Percentiles rank a stretch among this genome's conserved stretches.
These are phyloP conservation scores for Xylaria digitata DNA, from an alignment of 2,329 filamentous ascomycete genomes.

Conservation along the genomic window DNA sequence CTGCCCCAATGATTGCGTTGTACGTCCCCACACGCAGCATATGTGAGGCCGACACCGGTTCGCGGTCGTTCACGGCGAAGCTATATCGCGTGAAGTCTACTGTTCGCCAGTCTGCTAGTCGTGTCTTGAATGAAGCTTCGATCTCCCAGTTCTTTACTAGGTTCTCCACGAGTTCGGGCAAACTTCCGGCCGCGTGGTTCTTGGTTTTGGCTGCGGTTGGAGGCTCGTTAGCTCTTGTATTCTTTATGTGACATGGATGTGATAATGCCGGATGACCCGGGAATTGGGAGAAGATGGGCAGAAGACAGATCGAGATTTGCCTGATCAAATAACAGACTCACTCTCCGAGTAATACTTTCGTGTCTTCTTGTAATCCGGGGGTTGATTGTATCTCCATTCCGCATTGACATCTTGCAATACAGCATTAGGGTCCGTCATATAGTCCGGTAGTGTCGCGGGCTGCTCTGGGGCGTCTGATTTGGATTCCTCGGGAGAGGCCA, in stretches of 20 bases:
- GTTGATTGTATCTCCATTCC: conserved; percentile 69
- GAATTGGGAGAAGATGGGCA: background rate
- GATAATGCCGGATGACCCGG: background rate
- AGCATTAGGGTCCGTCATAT: conserved; percentile 42
- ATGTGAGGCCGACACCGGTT: conserved; percentile 66
- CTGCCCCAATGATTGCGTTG: conserved; percentile 73
- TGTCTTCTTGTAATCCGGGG: conserved; percentile 74
- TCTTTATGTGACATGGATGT: background rate
- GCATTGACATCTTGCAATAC: conserved; percentile 58
- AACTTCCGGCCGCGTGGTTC: conserved; percentile 65
- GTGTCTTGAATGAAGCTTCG: conserved; percentile 74
- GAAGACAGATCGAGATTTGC: background rate
- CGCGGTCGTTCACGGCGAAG: conserved; percentile 72
- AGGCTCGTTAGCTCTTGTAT: conserved; percentile 1
- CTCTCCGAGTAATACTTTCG: conserved; percentile 68
- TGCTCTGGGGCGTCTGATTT: background rate
- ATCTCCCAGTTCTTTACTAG: conserved; percentile 80
- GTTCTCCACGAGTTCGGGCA: conserved; percentile 73
- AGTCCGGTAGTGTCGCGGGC: conserved; percentile 35
- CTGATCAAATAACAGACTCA: conserved; percentile 51
- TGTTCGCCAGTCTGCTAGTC: conserved; percentile 72
- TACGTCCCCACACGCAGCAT: conserved; percentile 77
- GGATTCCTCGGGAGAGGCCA: background rate
- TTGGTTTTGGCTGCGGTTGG: conserved; percentile 63
- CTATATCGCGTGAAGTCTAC: conserved; percentile 69